Evolutionary conservation across 805 yeast species (phyloP).

Genomic region (Ogataea parapolymorpha): DNA sequence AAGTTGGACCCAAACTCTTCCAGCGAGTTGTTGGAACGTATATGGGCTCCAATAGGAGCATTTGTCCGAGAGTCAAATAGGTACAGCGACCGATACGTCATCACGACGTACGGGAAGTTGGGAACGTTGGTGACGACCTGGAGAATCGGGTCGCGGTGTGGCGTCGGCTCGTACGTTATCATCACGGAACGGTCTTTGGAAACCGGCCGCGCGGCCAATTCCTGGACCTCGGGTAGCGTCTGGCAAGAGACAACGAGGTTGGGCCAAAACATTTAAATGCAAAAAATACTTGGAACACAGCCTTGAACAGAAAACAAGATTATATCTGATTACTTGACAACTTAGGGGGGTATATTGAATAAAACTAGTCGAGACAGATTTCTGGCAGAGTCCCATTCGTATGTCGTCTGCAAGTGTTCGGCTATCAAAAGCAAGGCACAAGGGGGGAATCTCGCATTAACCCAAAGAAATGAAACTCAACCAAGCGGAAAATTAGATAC

Average conservation of each 20-base stretch:
- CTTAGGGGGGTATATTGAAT: slow-evolving; percentile 11
- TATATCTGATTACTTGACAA: slow-evolving; percentile 2
- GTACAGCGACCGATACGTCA: slow-evolving; percentile 38
- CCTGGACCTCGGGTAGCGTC: slow-evolving; percentile 27
- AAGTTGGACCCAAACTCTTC: slow-evolving; percentile 46
- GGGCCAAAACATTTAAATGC: slow-evolving; percentile 32
- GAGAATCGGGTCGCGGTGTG: slow-evolving; percentile 36
- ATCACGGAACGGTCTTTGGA: slow-evolving; percentile 6
- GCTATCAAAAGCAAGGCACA: slow-evolving; percentile 15
- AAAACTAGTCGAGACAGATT: slow-evolving; percentile 9
- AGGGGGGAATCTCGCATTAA: slow-evolving; percentile 13
- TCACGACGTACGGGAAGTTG: slow-evolving; percentile 29
- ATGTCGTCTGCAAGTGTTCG: slow-evolving; percentile 3
- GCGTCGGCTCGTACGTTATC: slow-evolving; percentile 18
- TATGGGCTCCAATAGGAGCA: slow-evolving; percentile 47
- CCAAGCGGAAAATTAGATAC: slow-evolving; percentile 10
- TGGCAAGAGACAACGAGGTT: slow-evolving; percentile 23
- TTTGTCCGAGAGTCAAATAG: slow-evolving; percentile 40
- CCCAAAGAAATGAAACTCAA: slow-evolving; percentile 15
- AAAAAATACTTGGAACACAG: slow-evolving; percentile 1
- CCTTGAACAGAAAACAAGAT: slow-evolving; percentile 3
- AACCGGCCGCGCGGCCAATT: slow-evolving; percentile 13
- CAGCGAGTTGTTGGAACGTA: slow-evolving; percentile 42
- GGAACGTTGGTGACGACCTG: slow-evolving; percentile 22
- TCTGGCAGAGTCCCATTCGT: slow-evolving; percentile 4